Conservation (phyloP, 495 filamentous ascomycete genomes). For the Penicillium salamii region DNA sequence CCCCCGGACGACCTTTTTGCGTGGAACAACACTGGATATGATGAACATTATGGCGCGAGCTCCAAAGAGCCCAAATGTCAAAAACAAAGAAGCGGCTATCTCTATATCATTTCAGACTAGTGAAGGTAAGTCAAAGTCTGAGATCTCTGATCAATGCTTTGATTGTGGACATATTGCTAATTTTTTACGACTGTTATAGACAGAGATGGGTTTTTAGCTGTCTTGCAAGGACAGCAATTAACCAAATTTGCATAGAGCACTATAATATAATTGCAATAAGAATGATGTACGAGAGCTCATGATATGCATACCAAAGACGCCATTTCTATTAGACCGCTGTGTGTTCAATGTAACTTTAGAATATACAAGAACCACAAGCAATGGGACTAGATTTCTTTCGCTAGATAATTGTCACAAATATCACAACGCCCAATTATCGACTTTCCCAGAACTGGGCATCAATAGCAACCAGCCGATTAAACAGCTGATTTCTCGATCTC, state of each 20-base stretch:
- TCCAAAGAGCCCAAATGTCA: slow-evolving; percentile 22
- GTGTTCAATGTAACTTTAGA: too few species aligned
- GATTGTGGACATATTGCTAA: not conserved
- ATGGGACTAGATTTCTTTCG: too few species aligned
- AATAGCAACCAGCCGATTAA: slow-evolving; percentile 80
- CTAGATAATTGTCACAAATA: not conserved
- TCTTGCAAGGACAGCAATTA: slow-evolving; percentile 10
- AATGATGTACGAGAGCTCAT: too few species aligned
- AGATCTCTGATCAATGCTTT: not conserved
- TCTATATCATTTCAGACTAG: slow-evolving; percentile 28
- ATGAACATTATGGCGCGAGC: slow-evolving; percentile 27
- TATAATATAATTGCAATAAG: not conserved
- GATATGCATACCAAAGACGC: too few species aligned
- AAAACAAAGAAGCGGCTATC: slow-evolving; percentile 25
- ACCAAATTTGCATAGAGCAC: not conserved
- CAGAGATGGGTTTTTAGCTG: slow-evolving; percentile 25
- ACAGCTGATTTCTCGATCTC: slow-evolving; percentile 73
- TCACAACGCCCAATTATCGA: slow-evolving; percentile 46
- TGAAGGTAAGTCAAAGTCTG: slow-evolving; percentile 19
- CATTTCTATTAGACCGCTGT: too few species aligned
- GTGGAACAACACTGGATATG: slow-evolving; percentile 37
- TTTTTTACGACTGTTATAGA: slow-evolving; percentile 53
- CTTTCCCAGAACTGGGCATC: slow-evolving; percentile 87
- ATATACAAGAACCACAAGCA: too few species aligned
- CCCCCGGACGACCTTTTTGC: slow-evolving; percentile 15